These are phyloP conservation scores for Lachancea cidri DNA, from an alignment of 805 yeast genomes.

Conservation along the genomic window DNA sequence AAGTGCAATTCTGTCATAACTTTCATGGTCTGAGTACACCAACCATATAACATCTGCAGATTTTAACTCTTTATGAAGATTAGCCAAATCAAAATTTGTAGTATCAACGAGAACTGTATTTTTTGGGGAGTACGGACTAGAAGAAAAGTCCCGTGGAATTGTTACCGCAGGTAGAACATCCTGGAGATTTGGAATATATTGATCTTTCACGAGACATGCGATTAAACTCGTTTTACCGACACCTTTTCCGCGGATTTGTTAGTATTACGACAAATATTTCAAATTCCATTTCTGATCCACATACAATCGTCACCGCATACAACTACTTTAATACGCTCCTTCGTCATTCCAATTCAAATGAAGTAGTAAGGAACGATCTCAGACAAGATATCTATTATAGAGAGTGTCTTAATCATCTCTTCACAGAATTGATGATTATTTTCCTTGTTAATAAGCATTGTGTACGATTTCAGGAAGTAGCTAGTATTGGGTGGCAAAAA, in stretches of 20 bases:
- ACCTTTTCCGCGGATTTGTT: conserved; percentile 19
- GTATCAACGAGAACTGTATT: conserved; percentile 80
- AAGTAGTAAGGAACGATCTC: no score
- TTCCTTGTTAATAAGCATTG: not conserved
- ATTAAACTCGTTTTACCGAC: conserved; percentile 82
- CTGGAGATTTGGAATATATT: conserved; percentile 70
- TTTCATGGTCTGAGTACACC: conserved; percentile 90
- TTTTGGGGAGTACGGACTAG: conserved; percentile 53
- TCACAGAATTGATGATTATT: no score
- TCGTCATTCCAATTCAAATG: conserved; percentile 25
- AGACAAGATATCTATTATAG: no score
- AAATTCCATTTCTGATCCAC: conserved; percentile 8
- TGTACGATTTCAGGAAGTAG: not conserved
- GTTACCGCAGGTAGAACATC: conserved; percentile 78
- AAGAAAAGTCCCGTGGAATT: conserved; percentile 67
- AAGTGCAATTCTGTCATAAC: conserved; percentile 84
- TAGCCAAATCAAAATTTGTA: conserved; percentile 53
- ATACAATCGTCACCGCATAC: conserved; percentile 89
- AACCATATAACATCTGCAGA: conserved; percentile 89
- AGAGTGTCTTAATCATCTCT: no score
- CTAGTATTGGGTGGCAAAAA: not conserved
- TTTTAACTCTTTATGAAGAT: conserved; percentile 67
- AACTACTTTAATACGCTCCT: conserved; percentile 67
- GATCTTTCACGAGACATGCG: conserved; percentile 75
- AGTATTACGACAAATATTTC: no score